These are phyloP conservation scores for Dalbergia cultrata DNA, from an alignment of 306 rosid genomes.

Conservation along the genomic window DNA sequence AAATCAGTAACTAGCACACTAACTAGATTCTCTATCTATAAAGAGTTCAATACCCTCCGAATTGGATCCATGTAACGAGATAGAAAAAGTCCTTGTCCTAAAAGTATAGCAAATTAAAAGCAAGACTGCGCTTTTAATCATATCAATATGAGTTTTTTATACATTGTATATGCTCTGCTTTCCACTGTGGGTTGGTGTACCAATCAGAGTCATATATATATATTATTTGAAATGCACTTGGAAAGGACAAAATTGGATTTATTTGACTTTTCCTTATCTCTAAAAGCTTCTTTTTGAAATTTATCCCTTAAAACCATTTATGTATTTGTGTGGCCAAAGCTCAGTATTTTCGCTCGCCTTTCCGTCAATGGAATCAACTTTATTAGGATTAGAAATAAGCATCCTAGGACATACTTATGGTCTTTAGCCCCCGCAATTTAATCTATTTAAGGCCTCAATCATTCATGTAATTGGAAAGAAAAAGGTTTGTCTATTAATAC, in stretches of 20 bases:
- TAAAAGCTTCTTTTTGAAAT: conserved; percentile 47
- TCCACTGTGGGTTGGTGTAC: background rate
- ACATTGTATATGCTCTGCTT: background rate
- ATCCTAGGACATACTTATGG: conserved; percentile 53
- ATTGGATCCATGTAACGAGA: background rate
- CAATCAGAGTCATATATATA: no score
- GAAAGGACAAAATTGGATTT: conserved; percentile 50
- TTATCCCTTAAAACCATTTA: conserved; percentile 18
- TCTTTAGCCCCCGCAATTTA: conserved; percentile 45
- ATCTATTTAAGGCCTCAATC: conserved; percentile 21
- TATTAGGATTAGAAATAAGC: conserved; percentile 42
- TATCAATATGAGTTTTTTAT: conserved; percentile 31
- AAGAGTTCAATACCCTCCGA: background rate
- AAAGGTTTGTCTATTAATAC: background rate
- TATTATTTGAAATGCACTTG: conserved; percentile 43
- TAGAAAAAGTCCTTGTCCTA: background rate
- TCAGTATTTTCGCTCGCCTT: conserved; percentile 25
- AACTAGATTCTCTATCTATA: background rate
- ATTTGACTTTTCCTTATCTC: conserved; percentile 45
- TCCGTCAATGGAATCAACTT: conserved; percentile 38
- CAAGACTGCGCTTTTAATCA: conserved; percentile 50
- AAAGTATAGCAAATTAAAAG: conserved; percentile 28
- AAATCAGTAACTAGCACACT: background rate
- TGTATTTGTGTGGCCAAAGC: conserved; percentile 25
- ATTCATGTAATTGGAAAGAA: conserved; percentile 11